Conservation (phyloP, 2,329 filamentous ascomycete species). For the Fusarium torulosum region DNA sequence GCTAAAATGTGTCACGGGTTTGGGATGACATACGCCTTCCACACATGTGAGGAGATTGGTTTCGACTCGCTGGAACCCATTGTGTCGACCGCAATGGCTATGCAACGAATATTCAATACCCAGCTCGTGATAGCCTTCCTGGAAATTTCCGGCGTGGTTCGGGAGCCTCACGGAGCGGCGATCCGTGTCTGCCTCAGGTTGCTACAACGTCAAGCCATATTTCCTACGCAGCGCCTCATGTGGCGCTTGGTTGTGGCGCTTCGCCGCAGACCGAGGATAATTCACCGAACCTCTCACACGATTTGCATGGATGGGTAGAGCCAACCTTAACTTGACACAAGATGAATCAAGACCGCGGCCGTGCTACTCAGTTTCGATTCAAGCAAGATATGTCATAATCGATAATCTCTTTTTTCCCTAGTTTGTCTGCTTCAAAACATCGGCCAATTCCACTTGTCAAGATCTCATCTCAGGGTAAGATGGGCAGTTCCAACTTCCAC, state of each 20-base stretch:
- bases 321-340: neutral
- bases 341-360: slow-evolving; percentile 8
- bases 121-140: slow-evolving; percentile 49
- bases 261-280: slow-evolving; percentile 2
- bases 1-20: neutral
- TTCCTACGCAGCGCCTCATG: slow-evolving; percentile 21
- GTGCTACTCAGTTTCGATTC: slow-evolving; percentile 19
- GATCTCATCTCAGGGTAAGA: slow-evolving; percentile 27
- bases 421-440: neutral
- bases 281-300: slow-evolving; percentile 13
- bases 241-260: slow-evolving; percentile 39
- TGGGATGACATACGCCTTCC: slow-evolving; percentile 65
- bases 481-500: slow-evolving; percentile 22
- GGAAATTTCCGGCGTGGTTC: slow-evolving; percentile 54
- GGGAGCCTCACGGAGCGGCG: slow-evolving; percentile 50
- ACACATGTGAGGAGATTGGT: slow-evolving; percentile 59
- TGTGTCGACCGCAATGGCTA: slow-evolving; percentile 56
- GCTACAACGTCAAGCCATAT: neutral
- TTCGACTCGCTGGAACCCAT: slow-evolving; percentile 72
- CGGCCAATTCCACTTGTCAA: slow-evolving; percentile 10
- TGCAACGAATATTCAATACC: slow-evolving; percentile 49
- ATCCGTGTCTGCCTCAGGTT: slow-evolving; percentile 52
- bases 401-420: slow-evolving; percentile 12
- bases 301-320: neutral
- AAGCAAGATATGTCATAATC: slow-evolving; percentile 24